These are phyloP conservation scores for Geum urbanum DNA, from an alignment of 306 rosid genomes.

Conservation along the genomic window DNA sequence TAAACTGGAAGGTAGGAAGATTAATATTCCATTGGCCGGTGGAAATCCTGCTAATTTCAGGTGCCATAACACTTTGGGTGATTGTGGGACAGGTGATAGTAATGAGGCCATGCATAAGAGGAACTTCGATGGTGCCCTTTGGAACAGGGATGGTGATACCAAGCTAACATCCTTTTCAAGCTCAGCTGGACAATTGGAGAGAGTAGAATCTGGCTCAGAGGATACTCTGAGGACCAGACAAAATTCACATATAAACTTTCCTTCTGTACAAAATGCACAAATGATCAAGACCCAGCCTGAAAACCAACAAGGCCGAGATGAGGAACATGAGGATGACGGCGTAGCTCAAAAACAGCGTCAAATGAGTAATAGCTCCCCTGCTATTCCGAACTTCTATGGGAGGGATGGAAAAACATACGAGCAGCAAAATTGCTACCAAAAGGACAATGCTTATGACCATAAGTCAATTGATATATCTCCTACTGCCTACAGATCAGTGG, in stretches of 20 bases:
- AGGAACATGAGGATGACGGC: constrained; percentile 27
- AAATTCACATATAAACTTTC: constrained; percentile 20
- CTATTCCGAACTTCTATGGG: constrained; percentile 29
- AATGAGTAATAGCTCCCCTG: constrained; percentile 32
- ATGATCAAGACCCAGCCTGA: constrained; percentile 21
- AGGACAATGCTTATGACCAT: constrained; percentile 20
- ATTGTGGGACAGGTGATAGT: constrained; percentile 38
- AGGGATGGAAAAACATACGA: constrained; percentile 33
- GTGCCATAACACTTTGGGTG: constrained; percentile 12
- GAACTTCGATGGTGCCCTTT: constrained; percentile 25
- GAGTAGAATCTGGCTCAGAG: constrained; percentile 15
- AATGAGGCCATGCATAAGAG: constrained; percentile 31
- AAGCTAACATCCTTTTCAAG: constrained; percentile 30
- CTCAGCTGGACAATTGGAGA: constrained; percentile 30
- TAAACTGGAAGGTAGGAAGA: constrained; percentile 38
- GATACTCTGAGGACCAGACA: constrained; percentile 21
- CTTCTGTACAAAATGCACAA: constrained; percentile 23
- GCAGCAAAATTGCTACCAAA: constrained; percentile 36
- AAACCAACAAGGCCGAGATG: constrained; percentile 27
- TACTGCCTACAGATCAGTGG: constrained; percentile 26
- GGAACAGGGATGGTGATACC: constrained; percentile 28
- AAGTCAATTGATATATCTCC: constrained; percentile 24
- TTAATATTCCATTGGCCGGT: constrained; percentile 2
- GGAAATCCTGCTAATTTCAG: constrained; percentile 3
- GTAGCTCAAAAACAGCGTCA: constrained; percentile 23